Conservation (phyloP, 768 basidiomycete genomes). For the Termitomyces sp. region DNA sequence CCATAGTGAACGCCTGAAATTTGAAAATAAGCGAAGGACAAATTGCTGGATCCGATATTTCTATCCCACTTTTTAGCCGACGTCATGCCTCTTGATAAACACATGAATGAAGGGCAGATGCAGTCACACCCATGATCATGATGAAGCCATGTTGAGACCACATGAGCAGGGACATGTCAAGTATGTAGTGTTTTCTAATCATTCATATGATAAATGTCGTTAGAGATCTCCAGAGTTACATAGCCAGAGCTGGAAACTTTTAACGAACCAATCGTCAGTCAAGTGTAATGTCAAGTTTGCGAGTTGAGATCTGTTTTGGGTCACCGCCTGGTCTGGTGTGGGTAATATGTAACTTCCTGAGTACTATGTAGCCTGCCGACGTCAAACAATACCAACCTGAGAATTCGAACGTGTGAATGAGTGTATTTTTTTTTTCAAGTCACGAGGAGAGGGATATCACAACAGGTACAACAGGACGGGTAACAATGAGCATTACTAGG, state of each 20-base stretch:
- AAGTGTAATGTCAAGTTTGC: too few species aligned
- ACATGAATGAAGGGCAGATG: not conserved
- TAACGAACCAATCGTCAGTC: too few species aligned
- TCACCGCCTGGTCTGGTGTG: too few species aligned
- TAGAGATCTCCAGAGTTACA: not conserved
- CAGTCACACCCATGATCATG: not conserved
- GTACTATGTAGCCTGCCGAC: too few species aligned
- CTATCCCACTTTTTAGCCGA: constrained; percentile 2
- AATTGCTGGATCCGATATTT: not conserved
- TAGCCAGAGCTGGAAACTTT: too few species aligned
- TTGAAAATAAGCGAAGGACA: not conserved
- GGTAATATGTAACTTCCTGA: not conserved
- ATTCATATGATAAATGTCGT: not conserved
- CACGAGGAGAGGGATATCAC: constrained; percentile 9
- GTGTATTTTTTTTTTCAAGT: constrained; percentile 1
- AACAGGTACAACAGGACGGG: constrained; percentile 9
- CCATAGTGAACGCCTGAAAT: constrained; percentile 4
- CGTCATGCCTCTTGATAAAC: constrained; percentile 3
- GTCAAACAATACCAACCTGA: too few species aligned
- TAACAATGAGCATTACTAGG: constrained; percentile 9
- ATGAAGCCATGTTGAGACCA: not conserved
- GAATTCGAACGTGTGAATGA: constrained; percentile 1
- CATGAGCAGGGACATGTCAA: not conserved
- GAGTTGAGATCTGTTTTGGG: too few species aligned
- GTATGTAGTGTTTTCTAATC: not conserved